Evolutionary conservation across 129 eudicot genomes (phyloP), one percentile per base, ranked within the genome.

Genomic region (Apium graveolens): DNA sequence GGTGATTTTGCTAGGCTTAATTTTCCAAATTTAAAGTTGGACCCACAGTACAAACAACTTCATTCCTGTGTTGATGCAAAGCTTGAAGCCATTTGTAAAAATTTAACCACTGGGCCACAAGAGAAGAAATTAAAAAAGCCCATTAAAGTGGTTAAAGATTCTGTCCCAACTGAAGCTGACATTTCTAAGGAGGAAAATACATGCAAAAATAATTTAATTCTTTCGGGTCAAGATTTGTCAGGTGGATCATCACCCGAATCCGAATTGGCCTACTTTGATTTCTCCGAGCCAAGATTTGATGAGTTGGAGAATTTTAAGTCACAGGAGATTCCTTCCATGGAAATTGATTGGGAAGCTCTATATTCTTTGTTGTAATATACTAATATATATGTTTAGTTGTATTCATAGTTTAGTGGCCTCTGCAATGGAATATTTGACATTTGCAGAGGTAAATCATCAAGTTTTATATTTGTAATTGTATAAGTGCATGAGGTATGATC

Each of bases 251-350:
- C 70, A 2, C 70, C 70, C 21, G 70, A 65, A 65, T 65, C 70
- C 17, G 70, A 65, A 65, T 65, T 65, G 70, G 31, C 70, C 13
- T 4, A 65, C 70, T 29, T 65, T 8, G 70, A 65, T 65, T 65
- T 65, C 37, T 29, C 70, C 0, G 70, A 65, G 70, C 70, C 70
- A 27, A 65, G 38, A 65, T 65, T 65, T 65, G 70, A 65, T 29
- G 70, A 65, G 38, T 65, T 65, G 70, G 70, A 65, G 70, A 65
- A 65, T 65, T 65, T 27, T 7, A 65, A 26, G 70, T 65, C 12
- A 31, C 70, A 65, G 70, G 70, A 65, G 70, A 65, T 29, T 65
- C 70, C 70, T 27, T 65, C 70, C 18, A 31, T 65, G 70, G 70
- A 65, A 31, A 65, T 65, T 26, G 70, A 65, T 65, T 65, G 70